Evolutionary conservation across 371 early-diverging fungal species (phyloP).

Genomic region (Mucor velutinosus): DNA sequence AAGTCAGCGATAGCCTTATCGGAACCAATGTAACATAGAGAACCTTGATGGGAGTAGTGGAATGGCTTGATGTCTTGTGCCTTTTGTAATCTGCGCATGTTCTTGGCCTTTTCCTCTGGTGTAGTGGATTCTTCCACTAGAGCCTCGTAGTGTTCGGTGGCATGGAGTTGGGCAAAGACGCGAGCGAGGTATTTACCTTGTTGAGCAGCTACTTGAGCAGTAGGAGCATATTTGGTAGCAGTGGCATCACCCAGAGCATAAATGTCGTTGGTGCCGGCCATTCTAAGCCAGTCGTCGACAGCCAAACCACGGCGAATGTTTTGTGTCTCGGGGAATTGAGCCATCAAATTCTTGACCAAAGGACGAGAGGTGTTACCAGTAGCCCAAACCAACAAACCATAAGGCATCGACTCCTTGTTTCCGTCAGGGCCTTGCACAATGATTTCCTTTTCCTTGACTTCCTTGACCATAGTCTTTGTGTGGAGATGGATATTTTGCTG

Average conservation of each 20-base stretch:
- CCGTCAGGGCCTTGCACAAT: conserved; percentile 76
- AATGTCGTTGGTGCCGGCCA: conserved; percentile 74
- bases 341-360: conserved; percentile 74
- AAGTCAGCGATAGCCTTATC: conserved; percentile 92
- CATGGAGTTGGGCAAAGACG: conserved; percentile 63
- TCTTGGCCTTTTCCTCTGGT: conserved; percentile 46
- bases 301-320: conserved; percentile 81
- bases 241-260: conserved; percentile 90
- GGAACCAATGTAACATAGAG: conserved; percentile 88
- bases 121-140: conserved; percentile 27
- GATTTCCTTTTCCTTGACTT: conserved; percentile 81
- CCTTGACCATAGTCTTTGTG: conserved; percentile 91
- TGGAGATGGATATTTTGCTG: conserved; percentile 84
- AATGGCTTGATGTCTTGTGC: conserved; percentile 70
- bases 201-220: conserved; percentile 91
- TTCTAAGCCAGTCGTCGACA: conserved; percentile 83
- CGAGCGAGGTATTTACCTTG: conserved; percentile 88
- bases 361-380: conserved; percentile 92
- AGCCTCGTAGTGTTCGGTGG: conserved; percentile 43
- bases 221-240: conserved; percentile 85
- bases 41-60: conserved; percentile 82
- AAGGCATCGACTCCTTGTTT: conserved; percentile 72
- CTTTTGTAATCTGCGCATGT: conserved; percentile 44
- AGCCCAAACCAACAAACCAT: conserved; percentile 94
- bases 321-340: conserved; percentile 71